Evolutionary conservation across 108 stramenopile genomes (phyloP).

Genomic region (Skeletonema grethae): DNA sequence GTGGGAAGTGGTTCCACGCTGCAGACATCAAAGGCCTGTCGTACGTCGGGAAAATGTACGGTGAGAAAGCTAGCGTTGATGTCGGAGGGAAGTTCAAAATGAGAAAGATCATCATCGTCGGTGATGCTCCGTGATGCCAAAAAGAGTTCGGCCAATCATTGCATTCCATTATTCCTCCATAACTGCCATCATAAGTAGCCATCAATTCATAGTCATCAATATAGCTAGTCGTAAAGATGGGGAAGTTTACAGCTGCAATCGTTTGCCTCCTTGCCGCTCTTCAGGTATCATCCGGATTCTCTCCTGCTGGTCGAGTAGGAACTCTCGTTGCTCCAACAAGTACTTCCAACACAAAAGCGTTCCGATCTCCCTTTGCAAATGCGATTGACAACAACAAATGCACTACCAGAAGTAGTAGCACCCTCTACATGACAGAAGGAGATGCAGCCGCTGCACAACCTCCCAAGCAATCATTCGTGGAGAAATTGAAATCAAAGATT

Average conservation of each 20-base stretch:
- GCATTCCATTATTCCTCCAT: neutral
- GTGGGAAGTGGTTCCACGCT: neutral
- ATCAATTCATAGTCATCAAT: neutral
- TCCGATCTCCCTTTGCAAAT: constrained; percentile 6
- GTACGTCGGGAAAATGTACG: neutral
- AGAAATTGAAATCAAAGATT: constrained; percentile 62
- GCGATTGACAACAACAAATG: neutral
- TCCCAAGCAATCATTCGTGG: constrained; percentile 20
- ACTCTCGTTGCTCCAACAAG: neutral
- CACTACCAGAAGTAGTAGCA: constrained; percentile 3
- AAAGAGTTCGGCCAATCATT: neutral
- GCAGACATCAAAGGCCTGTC: neutral
- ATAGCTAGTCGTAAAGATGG: neutral
- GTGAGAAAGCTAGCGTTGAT: neutral
- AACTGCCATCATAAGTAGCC: neutral
- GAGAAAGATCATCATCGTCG: neutral
- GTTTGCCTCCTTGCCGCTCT: constrained; percentile 11
- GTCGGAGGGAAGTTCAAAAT: neutral
- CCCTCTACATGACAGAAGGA: constrained; percentile 12
- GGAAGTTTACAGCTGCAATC: constrained; percentile 4
- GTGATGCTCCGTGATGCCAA: no score
- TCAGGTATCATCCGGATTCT: constrained; percentile 7
- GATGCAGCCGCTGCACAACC: constrained; percentile 9
- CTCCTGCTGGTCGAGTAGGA: neutral
- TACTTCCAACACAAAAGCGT: neutral